These are phyloP conservation scores for Ceratobasidium papillatum DNA, from an alignment of 1,284 basidiomycete genomes.

Conservation along the genomic window DNA sequence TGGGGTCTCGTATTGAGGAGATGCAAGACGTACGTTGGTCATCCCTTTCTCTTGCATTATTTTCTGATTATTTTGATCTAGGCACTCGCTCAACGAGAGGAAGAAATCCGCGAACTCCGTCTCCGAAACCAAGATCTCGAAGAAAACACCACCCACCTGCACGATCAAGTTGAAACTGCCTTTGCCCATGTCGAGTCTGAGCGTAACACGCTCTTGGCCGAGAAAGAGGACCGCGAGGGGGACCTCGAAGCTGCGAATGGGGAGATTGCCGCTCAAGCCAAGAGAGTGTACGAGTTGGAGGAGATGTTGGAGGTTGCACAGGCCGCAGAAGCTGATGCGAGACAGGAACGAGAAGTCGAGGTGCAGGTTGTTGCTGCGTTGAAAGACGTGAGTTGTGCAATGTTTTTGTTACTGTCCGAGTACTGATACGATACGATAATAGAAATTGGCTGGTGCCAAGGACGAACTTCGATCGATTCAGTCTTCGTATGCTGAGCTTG, in stretches of 20 bases:
- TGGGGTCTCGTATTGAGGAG: constrained; percentile 73
- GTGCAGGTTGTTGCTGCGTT: constrained; percentile 75
- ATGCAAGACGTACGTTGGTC: constrained; percentile 69
- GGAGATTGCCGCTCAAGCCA: constrained; percentile 38
- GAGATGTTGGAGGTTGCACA: constrained; percentile 61
- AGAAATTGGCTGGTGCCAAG: constrained; percentile 74
- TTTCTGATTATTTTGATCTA: constrained; percentile 2
- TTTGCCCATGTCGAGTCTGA: constrained; percentile 77
- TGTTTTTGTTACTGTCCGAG: background rate
- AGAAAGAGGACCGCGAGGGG: constrained; percentile 35
- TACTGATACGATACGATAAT: constrained; percentile 30
- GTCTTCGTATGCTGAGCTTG: constrained; percentile 67
- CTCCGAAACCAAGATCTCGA: constrained; percentile 74
- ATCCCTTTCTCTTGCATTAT: background rate
- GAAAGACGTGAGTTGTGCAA: constrained; percentile 69
- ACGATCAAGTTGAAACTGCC: constrained; percentile 75
- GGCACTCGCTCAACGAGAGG: constrained; percentile 77
- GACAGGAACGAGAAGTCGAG: constrained; percentile 72
- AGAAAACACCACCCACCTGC: constrained; percentile 70
- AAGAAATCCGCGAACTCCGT: constrained; percentile 75
- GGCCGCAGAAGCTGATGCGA: constrained; percentile 65
- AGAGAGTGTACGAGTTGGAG: constrained; percentile 67
- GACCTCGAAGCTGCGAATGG: constrained; percentile 28
- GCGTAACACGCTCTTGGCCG: constrained; percentile 43
- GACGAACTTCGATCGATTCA: constrained; percentile 68